Evolutionary conservation across 1,284 basidiomycete genomes (phyloP), one percentile per base, ranked within the genome.

Genomic region (Pisolithus thermaeus): DNA sequence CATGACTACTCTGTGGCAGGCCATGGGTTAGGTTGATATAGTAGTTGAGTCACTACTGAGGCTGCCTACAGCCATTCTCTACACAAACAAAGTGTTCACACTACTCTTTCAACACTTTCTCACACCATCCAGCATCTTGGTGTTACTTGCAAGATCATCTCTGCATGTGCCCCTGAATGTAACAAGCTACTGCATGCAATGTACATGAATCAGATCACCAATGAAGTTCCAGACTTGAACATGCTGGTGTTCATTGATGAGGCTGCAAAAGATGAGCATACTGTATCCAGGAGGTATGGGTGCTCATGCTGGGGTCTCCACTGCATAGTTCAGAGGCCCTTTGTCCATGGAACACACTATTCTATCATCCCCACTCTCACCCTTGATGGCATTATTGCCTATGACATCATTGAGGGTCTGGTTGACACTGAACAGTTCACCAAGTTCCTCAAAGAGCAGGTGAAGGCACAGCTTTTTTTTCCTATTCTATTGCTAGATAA

Each of bases 361-460:
- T 63, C 59, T 0, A 62, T 65, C 18, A 41, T 68, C 3, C 59
- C 61, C 2, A 49, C 54, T 9, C 53, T 67, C 7, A 61, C 59
- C 1, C 42, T 65, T 8, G 59, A 67, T 57, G 61, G 62, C 7
- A 50, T 67, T 20, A 49, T 72, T 0, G 48, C 61, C 46, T 58
- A 66, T 5, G 52, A 71, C 16, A 64, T 73, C 27, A 37, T 63
- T 18, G 45, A 56, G 11, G 52, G 46, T 3, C 45, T 48, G 3
- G 46, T 30, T 50, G 53, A 51, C 22, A 25, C 47, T 2, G 8
- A 16, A 9, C 2, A 1, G 16, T 58, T 58, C 41, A 1, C 46
- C 1, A 4, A 9, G 3, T 57, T 54, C 25, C 28, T 54, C 4
- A 1, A 23, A 5, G 38, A 54, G 11, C 40, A 46, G 32, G 39